phyloP scores from a whole-genome alignment of 768 basidiomycete genomes.

The Trichaptum fuscoviolaceum region DNA sequence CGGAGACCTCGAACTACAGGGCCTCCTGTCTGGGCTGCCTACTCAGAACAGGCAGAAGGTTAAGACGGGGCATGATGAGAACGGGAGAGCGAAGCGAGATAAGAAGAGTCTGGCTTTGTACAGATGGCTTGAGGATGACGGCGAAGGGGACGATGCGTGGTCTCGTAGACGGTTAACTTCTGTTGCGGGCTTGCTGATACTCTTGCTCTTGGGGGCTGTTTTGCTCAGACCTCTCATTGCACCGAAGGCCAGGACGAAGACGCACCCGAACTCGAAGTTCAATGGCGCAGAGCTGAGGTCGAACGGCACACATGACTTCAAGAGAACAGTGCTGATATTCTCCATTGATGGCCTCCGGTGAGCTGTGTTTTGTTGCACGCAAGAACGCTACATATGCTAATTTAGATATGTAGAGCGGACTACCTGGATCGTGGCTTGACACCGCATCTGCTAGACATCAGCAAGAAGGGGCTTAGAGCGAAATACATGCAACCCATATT shows the following conservation, averaged over 20 bases:
- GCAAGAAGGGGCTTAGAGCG: conserved; percentile 78
- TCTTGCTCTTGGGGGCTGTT: neutral
- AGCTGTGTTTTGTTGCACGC: no score
- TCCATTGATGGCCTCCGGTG: conserved; percentile 85
- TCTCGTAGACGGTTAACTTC: neutral
- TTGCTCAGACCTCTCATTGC: neutral
- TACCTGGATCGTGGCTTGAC: conserved; percentile 84
- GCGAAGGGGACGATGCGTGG: neutral
- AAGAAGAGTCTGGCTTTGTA: neutral
- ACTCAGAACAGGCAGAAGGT: neutral
- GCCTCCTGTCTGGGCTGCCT: neutral
- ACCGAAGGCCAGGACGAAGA: neutral
- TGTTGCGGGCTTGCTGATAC: neutral
- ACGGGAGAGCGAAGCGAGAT: neutral
- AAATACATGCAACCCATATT: conserved; percentile 87
- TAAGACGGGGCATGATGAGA: neutral
- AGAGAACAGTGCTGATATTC: conserved; percentile 74
- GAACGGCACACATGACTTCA: conserved; percentile 83
- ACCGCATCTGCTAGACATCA: conserved; percentile 75
- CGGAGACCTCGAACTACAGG: conserved; percentile 4
- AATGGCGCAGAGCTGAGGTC: conserved; percentile 43
- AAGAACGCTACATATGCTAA: no score
- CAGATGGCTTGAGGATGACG: neutral
- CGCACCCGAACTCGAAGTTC: conserved; percentile 28
- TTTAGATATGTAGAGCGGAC: conserved; percentile 68